A percentile compares a stretch with the other conserved stretches of the same genome.
Evolutionary conservation across 805 yeast species (phyloP).

Genomic region (Henningerozyma blattae): DNA sequence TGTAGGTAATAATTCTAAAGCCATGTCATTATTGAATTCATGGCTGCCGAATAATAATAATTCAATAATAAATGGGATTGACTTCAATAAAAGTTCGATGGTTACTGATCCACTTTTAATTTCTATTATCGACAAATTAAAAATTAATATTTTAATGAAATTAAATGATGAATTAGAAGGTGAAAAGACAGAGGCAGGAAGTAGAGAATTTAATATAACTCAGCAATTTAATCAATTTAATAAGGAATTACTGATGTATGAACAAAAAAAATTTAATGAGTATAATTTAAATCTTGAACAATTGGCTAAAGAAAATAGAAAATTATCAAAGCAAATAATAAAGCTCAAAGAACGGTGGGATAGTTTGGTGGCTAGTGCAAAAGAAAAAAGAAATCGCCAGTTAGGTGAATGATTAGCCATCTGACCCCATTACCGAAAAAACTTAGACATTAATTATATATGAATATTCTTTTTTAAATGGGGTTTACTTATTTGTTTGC

Average conservation of each 20-base stretch:
- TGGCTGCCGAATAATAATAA: conserved; percentile 4
- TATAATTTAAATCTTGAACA: conserved; percentile 27
- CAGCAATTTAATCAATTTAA: conserved; percentile 16
- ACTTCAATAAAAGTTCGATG: conserved; percentile 1
- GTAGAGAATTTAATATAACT: conserved; percentile 9
- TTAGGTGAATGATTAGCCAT: conserved; percentile 7
- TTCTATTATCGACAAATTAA: conserved; percentile 10
- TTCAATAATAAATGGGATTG: neutral
- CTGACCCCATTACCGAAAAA: too few species aligned
- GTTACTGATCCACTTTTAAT: conserved; percentile 10
- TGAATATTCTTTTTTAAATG: too few species aligned
- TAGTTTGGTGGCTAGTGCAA: conserved; percentile 51
- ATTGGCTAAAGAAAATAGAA: conserved; percentile 29
- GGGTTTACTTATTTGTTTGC: too few species aligned
- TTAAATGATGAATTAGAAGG: neutral
- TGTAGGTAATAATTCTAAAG: conserved; percentile 20
- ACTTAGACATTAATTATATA: too few species aligned
- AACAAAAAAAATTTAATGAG: conserved; percentile 24
- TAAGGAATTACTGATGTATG: conserved; percentile 29
- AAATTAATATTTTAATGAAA: neutral
- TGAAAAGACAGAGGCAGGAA: conserved; percentile 1
- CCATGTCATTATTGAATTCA: conserved; percentile 5
- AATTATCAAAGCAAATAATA: conserved; percentile 37
- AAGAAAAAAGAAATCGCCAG: conserved; percentile 31
- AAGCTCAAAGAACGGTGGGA: conserved; percentile 55